Evolutionary conservation across 2,329 filamentous ascomycete species (phyloP).

Genomic region (Microsporum audouinii): DNA sequence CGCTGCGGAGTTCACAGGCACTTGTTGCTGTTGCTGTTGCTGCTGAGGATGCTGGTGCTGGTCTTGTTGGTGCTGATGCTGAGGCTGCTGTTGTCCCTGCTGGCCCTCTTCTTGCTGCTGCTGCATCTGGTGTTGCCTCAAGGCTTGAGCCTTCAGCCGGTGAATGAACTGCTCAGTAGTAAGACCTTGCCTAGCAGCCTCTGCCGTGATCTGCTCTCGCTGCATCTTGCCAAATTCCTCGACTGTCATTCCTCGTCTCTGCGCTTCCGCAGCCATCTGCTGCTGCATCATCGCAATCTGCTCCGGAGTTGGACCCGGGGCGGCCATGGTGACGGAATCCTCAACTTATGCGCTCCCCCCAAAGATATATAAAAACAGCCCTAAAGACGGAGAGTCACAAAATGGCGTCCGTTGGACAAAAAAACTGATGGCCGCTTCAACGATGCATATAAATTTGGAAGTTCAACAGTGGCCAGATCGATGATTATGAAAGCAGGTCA

Average conservation of each 20-base stretch:
- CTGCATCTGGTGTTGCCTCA: conserved; percentile 26
- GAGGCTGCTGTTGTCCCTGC: conserved; percentile 17
- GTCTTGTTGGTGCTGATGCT: neutral
- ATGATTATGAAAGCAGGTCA: neutral
- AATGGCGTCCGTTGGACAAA: neutral
- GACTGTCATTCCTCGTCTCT: conserved; percentile 72
- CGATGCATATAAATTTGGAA: neutral
- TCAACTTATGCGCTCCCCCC: neutral
- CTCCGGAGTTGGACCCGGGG: conserved; percentile 56
- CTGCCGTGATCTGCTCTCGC: conserved; percentile 35
- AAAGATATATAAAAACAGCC: neutral
- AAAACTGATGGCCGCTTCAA: neutral
- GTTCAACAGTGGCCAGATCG: conserved; percentile 5
- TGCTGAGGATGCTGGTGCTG: conserved; percentile 8
- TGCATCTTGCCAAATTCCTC: conserved; percentile 65
- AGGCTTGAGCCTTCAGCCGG: conserved; percentile 27
- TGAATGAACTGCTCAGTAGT: conserved; percentile 41
- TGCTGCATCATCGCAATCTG: conserved; percentile 77
- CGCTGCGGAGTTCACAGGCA: conserved; percentile 36
- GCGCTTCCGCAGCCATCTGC: conserved; percentile 69
- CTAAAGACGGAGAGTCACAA: neutral
- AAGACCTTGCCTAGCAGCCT: conserved; percentile 41
- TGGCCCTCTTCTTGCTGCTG: conserved; percentile 17
- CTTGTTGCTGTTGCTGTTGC: conserved; percentile 34
- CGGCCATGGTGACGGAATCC: conserved; percentile 17